Conservation (phyloP, 2,329 filamentous ascomycete genomes). For the Xylariaceae sp. region DNA sequence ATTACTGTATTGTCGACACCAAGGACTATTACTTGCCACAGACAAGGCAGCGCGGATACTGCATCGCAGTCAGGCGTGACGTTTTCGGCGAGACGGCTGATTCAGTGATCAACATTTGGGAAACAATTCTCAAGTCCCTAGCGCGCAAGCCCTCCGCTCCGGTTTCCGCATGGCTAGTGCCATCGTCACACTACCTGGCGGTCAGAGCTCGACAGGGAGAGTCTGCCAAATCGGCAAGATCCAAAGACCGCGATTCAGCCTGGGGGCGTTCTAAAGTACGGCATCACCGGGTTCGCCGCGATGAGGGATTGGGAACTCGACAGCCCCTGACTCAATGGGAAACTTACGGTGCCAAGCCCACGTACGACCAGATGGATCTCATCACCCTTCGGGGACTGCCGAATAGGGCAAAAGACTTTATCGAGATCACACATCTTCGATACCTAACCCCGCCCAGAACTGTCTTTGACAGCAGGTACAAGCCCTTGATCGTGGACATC, state of each 20-base stretch:
- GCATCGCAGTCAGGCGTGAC: slow-evolving; percentile 41
- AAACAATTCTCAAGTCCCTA: slow-evolving; percentile 28
- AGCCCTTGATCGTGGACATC: slow-evolving; percentile 49
- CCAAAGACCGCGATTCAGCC: slow-evolving; percentile 26
- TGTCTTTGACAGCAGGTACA: slow-evolving; percentile 41
- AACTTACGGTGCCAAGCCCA: slow-evolving; percentile 38
- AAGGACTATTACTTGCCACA: slow-evolving; percentile 71
- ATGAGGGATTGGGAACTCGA: slow-evolving; percentile 37
- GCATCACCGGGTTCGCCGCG: slow-evolving; percentile 48
- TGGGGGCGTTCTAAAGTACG: slow-evolving; percentile 53
- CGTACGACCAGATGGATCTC: slow-evolving; percentile 21
- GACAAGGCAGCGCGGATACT: slow-evolving; percentile 53
- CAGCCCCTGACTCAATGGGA: slow-evolving; percentile 52
- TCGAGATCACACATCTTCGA: slow-evolving; percentile 55
- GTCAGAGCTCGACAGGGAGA: slow-evolving; percentile 42
- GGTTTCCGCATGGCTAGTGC: slow-evolving; percentile 53
- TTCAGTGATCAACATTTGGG: slow-evolving; percentile 20
- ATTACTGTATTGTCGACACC: slow-evolving; percentile 48
- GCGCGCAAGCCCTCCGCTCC: slow-evolving; percentile 53
- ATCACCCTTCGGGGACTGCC: slow-evolving; percentile 38
- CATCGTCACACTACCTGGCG: slow-evolving; percentile 46
- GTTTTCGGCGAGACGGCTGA: neutral
- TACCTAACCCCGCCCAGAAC: slow-evolving; percentile 25
- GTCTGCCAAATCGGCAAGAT: slow-evolving; percentile 25
- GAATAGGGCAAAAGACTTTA: slow-evolving; percentile 55